Evolutionary conservation across 176 grass and related monocot species (phyloP).

Genomic region (Triticum urartu): DNA sequence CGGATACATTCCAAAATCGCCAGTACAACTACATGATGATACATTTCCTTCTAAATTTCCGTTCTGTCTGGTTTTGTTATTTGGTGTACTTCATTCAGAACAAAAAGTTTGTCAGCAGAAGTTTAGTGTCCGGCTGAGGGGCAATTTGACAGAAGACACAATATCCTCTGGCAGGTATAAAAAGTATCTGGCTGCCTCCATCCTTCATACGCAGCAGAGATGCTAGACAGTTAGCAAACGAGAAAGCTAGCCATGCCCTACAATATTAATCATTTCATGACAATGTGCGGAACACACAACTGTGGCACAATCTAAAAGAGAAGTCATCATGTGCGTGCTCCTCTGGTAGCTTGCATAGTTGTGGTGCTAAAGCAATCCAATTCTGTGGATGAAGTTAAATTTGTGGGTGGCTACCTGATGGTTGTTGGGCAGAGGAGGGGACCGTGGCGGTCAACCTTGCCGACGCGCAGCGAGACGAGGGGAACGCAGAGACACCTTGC

Average conservation of each 20-base stretch:
- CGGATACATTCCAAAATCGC: background rate
- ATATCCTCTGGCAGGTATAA: background rate
- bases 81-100: background rate
- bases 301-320: background rate
- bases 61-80: background rate
- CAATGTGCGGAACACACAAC: background rate
- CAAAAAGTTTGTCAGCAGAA: background rate
- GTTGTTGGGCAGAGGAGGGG: constrained; percentile 71
- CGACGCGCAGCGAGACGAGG: constrained; percentile 83
- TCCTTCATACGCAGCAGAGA: background rate
- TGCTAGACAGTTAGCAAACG: background rate
- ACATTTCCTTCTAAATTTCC: background rate
- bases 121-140: background rate
- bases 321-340: background rate
- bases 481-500: constrained; percentile 83
- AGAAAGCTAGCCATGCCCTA: background rate
- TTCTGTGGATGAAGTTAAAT: background rate
- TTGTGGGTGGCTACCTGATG: constrained; percentile 43
- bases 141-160: background rate
- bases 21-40: background rate
- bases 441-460: constrained; percentile 60
- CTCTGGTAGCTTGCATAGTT: background rate
- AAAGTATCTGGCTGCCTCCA: background rate
- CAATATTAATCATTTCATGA: background rate
- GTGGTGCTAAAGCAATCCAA: background rate